A percentile compares a stretch with the other conserved stretches of the same genome.
phyloP scores from a whole-genome alignment of 2,329 filamentous ascomycete species.

The Xylaria sp. region DNA sequence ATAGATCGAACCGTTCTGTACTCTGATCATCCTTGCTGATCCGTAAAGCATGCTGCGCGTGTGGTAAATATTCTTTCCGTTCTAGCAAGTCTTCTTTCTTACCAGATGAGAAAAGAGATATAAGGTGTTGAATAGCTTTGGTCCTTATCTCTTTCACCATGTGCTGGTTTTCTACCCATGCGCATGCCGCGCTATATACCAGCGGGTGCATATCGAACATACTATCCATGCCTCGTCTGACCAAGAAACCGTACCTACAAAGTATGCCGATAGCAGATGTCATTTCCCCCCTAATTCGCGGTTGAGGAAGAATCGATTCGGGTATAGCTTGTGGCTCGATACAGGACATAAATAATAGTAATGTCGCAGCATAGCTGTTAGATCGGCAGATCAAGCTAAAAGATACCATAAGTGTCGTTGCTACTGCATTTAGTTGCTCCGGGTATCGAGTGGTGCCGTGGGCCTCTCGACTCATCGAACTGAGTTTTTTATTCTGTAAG shows the following conservation, averaged over 20 bases:
- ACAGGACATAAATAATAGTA: slow-evolving; percentile 48
- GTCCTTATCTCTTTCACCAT: not conserved
- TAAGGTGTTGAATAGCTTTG: not conserved
- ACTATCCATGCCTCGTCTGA: slow-evolving; percentile 29
- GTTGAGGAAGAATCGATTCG: slow-evolving; percentile 39
- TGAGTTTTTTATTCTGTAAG: slow-evolving; percentile 39
- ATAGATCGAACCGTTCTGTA: slow-evolving; percentile 31
- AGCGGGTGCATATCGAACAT: slow-evolving; percentile 47
- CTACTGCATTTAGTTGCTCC: slow-evolving; percentile 43
- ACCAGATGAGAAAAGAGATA: slow-evolving; percentile 1
- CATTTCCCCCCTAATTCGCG: slow-evolving; percentile 24
- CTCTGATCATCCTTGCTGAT: slow-evolving; percentile 20
- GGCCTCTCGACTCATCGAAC: slow-evolving; percentile 44
- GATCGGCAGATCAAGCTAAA: slow-evolving; percentile 45
- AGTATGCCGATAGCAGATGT: slow-evolving; percentile 41
- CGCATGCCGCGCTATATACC: slow-evolving; percentile 42
- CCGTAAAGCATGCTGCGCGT: slow-evolving; percentile 35
- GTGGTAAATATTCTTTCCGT: slow-evolving; percentile 39
- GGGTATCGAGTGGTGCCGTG: slow-evolving; percentile 42
- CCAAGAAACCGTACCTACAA: slow-evolving; percentile 43
- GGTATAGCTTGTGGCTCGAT: slow-evolving; percentile 50
- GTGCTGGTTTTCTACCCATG: slow-evolving; percentile 37
- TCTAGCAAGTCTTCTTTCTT: slow-evolving; percentile 23
- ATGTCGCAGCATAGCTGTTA: slow-evolving; percentile 40
- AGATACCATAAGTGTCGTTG: slow-evolving; percentile 48